Evolutionary conservation across 2,329 filamentous ascomycete species (phyloP).

Genomic region (Phyllosticta citriasiana): DNA sequence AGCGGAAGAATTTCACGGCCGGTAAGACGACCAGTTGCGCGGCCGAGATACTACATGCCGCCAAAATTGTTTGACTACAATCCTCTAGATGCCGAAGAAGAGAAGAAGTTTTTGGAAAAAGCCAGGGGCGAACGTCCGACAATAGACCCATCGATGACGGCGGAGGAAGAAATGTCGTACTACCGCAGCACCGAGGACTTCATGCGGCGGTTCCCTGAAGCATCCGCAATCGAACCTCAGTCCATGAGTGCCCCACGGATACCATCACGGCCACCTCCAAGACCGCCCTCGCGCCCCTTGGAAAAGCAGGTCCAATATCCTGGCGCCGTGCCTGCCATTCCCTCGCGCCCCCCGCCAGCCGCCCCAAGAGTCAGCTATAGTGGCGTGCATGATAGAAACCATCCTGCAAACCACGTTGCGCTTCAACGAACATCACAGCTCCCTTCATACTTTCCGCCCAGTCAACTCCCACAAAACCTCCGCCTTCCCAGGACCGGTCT

Average conservation of each 20-base stretch:
- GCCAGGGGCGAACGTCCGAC: constrained; percentile 56
- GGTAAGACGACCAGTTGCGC: constrained; percentile 43
- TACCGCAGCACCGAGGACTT: constrained; percentile 75
- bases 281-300: constrained; percentile 25
- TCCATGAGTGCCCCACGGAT: constrained; percentile 40
- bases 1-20: constrained; percentile 35
- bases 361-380: constrained; percentile 61
- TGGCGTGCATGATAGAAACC: constrained; percentile 56
- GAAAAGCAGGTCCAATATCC: constrained; percentile 33
- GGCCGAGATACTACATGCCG: constrained; percentile 43
- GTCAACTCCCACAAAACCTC: constrained; percentile 31
- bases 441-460: constrained; percentile 36
- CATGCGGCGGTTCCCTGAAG: constrained; percentile 66
- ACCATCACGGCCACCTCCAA: constrained; percentile 21
- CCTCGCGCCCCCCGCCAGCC: constrained; percentile 49
- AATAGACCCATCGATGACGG: constrained; percentile 11
- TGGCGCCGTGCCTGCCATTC: constrained; percentile 47
- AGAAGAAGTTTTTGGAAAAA: constrained; percentile 68
- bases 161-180: constrained; percentile 25
- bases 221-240: constrained; percentile 47
- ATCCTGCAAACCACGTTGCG: constrained; percentile 21
- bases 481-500: constrained; percentile 60
- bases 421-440: constrained; percentile 28
- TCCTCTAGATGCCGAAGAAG: constrained; percentile 70
- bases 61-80: constrained; percentile 52